Conservation (phyloP, 176 grass and related monocot genomes). For the Hordeum marinum region DNA sequence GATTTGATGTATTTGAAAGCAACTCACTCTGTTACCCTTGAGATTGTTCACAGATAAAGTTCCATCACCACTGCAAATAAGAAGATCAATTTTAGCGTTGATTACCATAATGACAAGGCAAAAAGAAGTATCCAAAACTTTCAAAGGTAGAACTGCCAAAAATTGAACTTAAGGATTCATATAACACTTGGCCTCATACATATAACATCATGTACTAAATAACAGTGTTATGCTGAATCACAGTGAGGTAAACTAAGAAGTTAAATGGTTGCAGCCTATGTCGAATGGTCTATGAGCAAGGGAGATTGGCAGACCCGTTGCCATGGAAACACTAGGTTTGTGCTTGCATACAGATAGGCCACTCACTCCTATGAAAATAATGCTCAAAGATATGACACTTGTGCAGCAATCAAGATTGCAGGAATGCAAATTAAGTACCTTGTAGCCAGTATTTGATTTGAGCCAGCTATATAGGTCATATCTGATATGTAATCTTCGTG, state of each 20-base stretch:
- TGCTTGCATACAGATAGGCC: not conserved
- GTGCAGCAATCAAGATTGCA: not conserved
- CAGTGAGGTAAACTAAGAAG: not conserved
- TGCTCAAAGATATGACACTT: not conserved
- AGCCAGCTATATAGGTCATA: slow-evolving; percentile 59
- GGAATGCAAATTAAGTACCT: slow-evolving; percentile 39
- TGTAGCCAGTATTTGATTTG: slow-evolving; percentile 85
- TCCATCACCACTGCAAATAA: slow-evolving; percentile 75
- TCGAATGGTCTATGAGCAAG: not conserved
- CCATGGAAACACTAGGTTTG: not conserved
- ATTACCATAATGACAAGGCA: slow-evolving; percentile 8
- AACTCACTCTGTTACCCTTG: slow-evolving; percentile 76
- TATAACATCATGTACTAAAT: not conserved
- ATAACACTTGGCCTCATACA: not conserved
- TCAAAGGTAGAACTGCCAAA: not conserved
- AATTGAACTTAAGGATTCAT: not conserved
- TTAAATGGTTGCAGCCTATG: not conserved
- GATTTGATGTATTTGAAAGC: not conserved
- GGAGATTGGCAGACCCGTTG: not conserved
- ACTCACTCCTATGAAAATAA: not conserved
- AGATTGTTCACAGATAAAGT: slow-evolving; percentile 84
- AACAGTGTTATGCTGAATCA: not conserved
- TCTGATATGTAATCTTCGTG: slow-evolving; percentile 99
- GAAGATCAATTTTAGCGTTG: not conserved
- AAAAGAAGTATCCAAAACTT: not conserved